Evolutionary conservation across 768 basidiomycete genomes (phyloP).

Genomic region (Russula compacta): DNA sequence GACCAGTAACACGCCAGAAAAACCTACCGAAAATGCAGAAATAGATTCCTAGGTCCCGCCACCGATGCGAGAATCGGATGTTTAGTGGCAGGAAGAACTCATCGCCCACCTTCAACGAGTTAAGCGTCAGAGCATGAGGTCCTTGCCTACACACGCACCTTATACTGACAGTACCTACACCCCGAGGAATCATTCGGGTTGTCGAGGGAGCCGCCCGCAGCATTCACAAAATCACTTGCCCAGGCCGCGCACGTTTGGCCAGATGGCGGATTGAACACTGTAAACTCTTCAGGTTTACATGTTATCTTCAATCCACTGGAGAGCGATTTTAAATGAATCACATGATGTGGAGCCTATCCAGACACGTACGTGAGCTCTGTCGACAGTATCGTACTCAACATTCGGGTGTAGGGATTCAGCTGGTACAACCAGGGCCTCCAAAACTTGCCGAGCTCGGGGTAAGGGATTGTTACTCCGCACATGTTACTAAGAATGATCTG

Average conservation of each 20-base stretch:
- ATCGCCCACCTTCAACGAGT: slow-evolving; percentile 42
- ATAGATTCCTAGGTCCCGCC: slow-evolving; percentile 62
- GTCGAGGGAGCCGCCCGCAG: slow-evolving; percentile 65
- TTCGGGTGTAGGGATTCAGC: slow-evolving; percentile 60
- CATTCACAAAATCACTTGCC: slow-evolving; percentile 55
- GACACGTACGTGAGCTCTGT: slow-evolving; percentile 58
- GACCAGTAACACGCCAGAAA: background rate
- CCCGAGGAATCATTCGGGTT: slow-evolving; percentile 47
- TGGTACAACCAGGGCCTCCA: slow-evolving; percentile 78
- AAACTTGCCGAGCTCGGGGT: slow-evolving; percentile 53
- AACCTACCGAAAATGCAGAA: slow-evolving; percentile 50
- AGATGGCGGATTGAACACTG: slow-evolving; percentile 59
- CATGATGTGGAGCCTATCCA: background rate
- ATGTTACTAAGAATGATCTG: slow-evolving; percentile 55
- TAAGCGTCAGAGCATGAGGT: background rate
- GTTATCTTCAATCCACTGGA: slow-evolving; percentile 49
- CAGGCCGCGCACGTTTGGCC: slow-evolving; percentile 67
- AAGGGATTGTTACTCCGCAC: slow-evolving; percentile 77
- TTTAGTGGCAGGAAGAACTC: slow-evolving; percentile 63
- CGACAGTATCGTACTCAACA: slow-evolving; percentile 64
- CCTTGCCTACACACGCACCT: slow-evolving; percentile 23
- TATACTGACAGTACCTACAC: slow-evolving; percentile 71
- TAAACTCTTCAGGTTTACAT: slow-evolving; percentile 63
- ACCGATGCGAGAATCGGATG: slow-evolving; percentile 51
- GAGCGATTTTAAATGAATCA: background rate